phyloP scores from a whole-genome alignment of 2,329 filamentous ascomycete genomes.

The Aspergillus udagawae region DNA sequence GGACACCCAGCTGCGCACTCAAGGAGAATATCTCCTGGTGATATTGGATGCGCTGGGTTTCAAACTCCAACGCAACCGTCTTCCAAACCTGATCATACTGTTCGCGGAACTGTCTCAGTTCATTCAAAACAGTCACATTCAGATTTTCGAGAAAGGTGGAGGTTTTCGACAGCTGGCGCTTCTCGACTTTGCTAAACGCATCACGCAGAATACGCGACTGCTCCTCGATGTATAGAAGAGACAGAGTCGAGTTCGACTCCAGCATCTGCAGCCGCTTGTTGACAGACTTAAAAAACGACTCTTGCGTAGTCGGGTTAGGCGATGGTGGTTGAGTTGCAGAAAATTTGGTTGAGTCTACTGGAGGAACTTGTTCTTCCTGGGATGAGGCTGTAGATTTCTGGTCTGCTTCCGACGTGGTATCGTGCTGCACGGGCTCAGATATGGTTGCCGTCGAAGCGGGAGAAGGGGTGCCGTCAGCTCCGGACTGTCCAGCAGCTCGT shows the following conservation, averaged over 20 bases:
- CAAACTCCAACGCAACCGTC: slow-evolving; percentile 85
- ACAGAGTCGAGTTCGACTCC: slow-evolving; percentile 88
- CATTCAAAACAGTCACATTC: slow-evolving; percentile 81
- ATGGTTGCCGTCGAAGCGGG: slow-evolving; percentile 14
- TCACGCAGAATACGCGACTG: slow-evolving; percentile 88
- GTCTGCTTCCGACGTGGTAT: slow-evolving; percentile 21
- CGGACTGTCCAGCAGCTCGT: slow-evolving; percentile 15
- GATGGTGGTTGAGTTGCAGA: slow-evolving; percentile 48
- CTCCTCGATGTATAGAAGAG: slow-evolving; percentile 92
- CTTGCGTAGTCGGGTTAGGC: slow-evolving; percentile 79
- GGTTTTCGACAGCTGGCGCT: slow-evolving; percentile 79
- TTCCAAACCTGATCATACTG: slow-evolving; percentile 98
- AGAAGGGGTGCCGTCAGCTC: slow-evolving; percentile 11
- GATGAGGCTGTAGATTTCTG: slow-evolving; percentile 16
- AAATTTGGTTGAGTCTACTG: slow-evolving; percentile 26
- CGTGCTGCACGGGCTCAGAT: slow-evolving; percentile 17
- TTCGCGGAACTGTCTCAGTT: slow-evolving; percentile 70
- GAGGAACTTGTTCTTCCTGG: slow-evolving; percentile 30
- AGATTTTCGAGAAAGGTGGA: slow-evolving; percentile 75
- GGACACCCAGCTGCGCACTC: slow-evolving; percentile 71
- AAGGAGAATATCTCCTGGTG: slow-evolving; percentile 80
- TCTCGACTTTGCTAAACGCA: slow-evolving; percentile 80
- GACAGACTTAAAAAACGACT: slow-evolving; percentile 96
- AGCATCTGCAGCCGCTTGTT: slow-evolving; percentile 88
- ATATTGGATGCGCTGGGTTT: slow-evolving; percentile 80